Conservation (phyloP, 164 flowering plant species). For the Magnolia changhungtana region DNA sequence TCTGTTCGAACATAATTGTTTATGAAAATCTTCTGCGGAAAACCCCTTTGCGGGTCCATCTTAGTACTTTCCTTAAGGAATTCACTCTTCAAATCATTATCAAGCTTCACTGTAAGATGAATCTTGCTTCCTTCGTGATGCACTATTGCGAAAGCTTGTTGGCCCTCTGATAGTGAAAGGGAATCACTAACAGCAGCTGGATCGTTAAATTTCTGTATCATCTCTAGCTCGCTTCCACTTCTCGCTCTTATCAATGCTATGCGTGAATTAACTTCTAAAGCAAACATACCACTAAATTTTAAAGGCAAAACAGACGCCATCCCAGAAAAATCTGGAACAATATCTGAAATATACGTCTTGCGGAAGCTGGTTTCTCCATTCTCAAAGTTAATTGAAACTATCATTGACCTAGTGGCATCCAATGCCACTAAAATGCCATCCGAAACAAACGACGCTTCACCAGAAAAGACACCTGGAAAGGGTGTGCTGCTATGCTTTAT, state of each 20-base stretch:
- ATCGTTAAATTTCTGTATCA: conserved; percentile 45
- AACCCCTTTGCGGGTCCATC: conserved; percentile 63
- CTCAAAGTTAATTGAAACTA: conserved; percentile 43
- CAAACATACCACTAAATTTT: conserved; percentile 49
- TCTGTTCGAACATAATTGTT: conserved; percentile 85
- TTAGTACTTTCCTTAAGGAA: conserved; percentile 60
- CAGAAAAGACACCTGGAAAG: conserved; percentile 63
- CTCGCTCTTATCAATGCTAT: conserved; percentile 43
- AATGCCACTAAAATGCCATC: conserved; percentile 54
- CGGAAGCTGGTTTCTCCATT: conserved; percentile 52
- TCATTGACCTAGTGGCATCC: conserved; percentile 51
- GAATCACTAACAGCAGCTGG: conserved; percentile 68
- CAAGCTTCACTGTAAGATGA: conserved; percentile 61
- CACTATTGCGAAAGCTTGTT: conserved; percentile 66
- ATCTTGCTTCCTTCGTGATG: conserved; percentile 49
- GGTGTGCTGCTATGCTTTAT: conserved; percentile 43
- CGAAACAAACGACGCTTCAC: conserved; percentile 54
- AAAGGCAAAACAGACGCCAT: conserved; percentile 52
- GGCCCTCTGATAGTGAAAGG: conserved; percentile 54
- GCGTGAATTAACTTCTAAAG: conserved; percentile 35
- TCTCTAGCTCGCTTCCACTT: conserved; percentile 46
- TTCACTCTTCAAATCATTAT: conserved; percentile 45
- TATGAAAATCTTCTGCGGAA: conserved; percentile 69
- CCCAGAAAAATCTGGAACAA: conserved; percentile 52
- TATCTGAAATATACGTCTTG: conserved; percentile 43